These are phyloP conservation scores for Aegle marmelos DNA, from an alignment of 345 rosid genomes.

Conservation along the genomic window DNA sequence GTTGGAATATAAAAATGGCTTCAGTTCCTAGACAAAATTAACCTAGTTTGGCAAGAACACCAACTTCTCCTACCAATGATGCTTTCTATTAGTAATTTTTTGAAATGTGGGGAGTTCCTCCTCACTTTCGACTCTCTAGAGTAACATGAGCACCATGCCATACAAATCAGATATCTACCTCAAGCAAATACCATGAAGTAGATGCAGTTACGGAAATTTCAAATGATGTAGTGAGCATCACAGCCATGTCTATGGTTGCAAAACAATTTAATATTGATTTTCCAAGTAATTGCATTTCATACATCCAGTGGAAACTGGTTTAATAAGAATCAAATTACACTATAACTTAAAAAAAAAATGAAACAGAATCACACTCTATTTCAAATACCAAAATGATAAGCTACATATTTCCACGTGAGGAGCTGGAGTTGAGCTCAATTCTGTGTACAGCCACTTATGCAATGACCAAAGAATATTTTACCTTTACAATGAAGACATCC, in stretches of 20 bases:
- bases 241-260: neutral
- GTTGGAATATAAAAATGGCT: neutral
- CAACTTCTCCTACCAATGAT: neutral
- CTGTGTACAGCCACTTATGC: neutral
- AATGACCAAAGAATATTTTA: conserved; percentile 21
- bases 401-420: neutral
- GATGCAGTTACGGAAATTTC: neutral
- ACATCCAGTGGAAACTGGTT: conserved; percentile 12
- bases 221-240: neutral
- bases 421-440: neutral
- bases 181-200: neutral
- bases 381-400: conserved; percentile 1
- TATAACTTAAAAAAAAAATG: neutral
- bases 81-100: neutral
- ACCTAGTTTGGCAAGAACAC: neutral
- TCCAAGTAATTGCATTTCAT: conserved; percentile 2
- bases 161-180: neutral
- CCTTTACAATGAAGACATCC: conserved; percentile 17
- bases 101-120: neutral
- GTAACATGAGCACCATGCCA: neutral
- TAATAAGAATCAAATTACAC: neutral
- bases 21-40: neutral
- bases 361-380: neutral
- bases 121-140: neutral
- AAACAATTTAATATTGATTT: neutral